Conservation (phyloP, 768 basidiomycete genomes). For the Flagelloscypha sp. region DNA sequence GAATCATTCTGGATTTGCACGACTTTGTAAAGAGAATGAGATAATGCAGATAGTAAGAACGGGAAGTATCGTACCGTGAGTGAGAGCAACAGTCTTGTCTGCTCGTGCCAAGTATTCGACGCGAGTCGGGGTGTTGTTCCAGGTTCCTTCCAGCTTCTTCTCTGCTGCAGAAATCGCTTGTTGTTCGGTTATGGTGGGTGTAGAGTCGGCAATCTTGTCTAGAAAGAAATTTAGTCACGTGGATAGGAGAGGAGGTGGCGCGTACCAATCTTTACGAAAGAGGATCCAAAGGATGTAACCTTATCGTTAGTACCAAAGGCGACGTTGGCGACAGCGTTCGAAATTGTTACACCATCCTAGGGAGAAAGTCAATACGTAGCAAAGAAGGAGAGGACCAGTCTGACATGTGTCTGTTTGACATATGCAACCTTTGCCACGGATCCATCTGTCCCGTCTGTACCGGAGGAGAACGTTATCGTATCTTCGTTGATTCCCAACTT, state of each 20-base stretch:
- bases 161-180: background rate
- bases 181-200: background rate
- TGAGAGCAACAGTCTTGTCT: background rate
- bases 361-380: no score
- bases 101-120: background rate
- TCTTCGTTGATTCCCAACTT: constrained; percentile 16
- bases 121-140: background rate
- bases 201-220: background rate
- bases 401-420: constrained; percentile 20
- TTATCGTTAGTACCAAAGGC: constrained; percentile 24
- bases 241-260: no score
- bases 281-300: constrained; percentile 24
- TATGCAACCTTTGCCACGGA: constrained; percentile 20
- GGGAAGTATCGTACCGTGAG: no score
- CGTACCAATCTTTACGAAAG: constrained; percentile 23
- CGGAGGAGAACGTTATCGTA: constrained; percentile 18
- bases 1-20: background rate
- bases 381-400: constrained; percentile 3
- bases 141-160: background rate
- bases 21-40: no score
- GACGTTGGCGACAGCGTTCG: constrained; percentile 29
- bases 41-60: no score
- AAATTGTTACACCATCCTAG: constrained; percentile 25
- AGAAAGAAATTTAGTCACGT: no score
- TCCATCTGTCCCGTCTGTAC: constrained; percentile 20